These are phyloP conservation scores for Lentithecium fluviatile DNA, from an alignment of 495 filamentous ascomycete genomes.

Conservation along the genomic window DNA sequence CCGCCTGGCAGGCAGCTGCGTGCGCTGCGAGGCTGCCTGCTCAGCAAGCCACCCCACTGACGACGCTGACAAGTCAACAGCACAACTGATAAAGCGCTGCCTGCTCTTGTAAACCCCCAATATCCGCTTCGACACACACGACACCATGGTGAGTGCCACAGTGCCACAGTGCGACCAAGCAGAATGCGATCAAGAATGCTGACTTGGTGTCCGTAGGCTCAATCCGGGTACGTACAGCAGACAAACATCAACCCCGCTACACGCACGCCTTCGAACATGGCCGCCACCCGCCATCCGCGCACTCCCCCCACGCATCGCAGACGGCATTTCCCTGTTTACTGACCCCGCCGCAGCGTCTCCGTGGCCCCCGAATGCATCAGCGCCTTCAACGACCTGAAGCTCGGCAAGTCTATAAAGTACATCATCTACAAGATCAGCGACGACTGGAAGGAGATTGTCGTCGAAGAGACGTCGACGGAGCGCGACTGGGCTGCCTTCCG, in stretches of 20 bases:
- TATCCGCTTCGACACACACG: slow-evolving; percentile 11
- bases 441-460: slow-evolving; percentile 84
- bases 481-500: slow-evolving; percentile 60
- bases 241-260: background rate
- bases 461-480: slow-evolving; percentile 65
- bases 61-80: slow-evolving; percentile 30
- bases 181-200: background rate
- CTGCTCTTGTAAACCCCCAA: slow-evolving; percentile 4
- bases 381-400: slow-evolving; percentile 87
- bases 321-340: background rate
- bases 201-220: slow-evolving; percentile 49
- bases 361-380: slow-evolving; percentile 76
- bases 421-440: slow-evolving; percentile 97
- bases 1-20: slow-evolving; percentile 2
- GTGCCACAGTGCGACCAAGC: background rate
- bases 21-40: background rate
- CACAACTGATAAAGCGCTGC: slow-evolving; percentile 33
- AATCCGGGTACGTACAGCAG: slow-evolving; percentile 62
- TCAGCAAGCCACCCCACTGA: slow-evolving; percentile 24
- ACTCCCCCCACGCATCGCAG: background rate
- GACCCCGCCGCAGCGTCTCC: slow-evolving; percentile 60
- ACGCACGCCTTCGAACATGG: background rate
- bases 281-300: background rate
- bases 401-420: slow-evolving; percentile 83
- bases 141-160: slow-evolving; percentile 33